Conservation (phyloP, 2,329 filamentous ascomycete genomes). For the Alternaria brassicae region DNA sequence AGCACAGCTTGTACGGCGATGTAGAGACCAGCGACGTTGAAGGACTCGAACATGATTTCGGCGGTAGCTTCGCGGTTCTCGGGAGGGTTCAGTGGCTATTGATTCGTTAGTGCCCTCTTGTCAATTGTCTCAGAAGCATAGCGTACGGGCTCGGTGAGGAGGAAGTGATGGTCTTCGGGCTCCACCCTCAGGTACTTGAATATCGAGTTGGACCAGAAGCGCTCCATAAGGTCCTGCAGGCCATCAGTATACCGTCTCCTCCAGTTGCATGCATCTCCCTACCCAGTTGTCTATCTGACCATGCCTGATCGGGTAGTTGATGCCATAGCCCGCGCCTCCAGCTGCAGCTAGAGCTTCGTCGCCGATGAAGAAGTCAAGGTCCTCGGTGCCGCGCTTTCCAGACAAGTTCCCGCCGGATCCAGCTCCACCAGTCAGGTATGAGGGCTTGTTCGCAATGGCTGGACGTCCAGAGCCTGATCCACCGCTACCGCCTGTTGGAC, state of each 20-base stretch:
- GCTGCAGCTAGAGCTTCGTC: constrained; percentile 90
- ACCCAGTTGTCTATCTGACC: constrained; percentile 99
- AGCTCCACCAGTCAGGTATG: constrained; percentile 89
- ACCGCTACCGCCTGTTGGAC: constrained; percentile 70
- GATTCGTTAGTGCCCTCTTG: constrained; percentile 17
- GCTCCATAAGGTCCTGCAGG: constrained; percentile 92
- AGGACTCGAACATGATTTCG: constrained; percentile 99
- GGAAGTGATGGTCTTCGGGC: constrained; percentile 97
- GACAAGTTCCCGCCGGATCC: constrained; percentile 83
- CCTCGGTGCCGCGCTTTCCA: constrained; percentile 93
- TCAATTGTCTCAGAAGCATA: not conserved
- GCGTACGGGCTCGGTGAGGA: constrained; percentile 92
- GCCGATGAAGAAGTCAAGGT: constrained; percentile 98
- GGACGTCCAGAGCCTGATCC: constrained; percentile 87
- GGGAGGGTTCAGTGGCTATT: constrained; percentile 90
- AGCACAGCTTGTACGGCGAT: constrained; percentile 98
- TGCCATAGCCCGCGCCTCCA: constrained; percentile 86
- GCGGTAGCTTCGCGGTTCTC: constrained; percentile 99
- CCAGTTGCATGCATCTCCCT: constrained; percentile 38
- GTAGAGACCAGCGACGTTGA: constrained; percentile 98
- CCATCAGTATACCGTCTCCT: constrained; percentile 18
- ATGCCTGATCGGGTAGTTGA: constrained; percentile 97
- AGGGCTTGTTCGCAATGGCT: constrained; percentile 91
- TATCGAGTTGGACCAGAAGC: constrained; percentile 99
- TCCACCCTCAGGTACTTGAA: constrained; percentile 99